Base-by-base conservation (phyloP, 805 yeast species). In the Lipomyces mesembrius region DNA sequence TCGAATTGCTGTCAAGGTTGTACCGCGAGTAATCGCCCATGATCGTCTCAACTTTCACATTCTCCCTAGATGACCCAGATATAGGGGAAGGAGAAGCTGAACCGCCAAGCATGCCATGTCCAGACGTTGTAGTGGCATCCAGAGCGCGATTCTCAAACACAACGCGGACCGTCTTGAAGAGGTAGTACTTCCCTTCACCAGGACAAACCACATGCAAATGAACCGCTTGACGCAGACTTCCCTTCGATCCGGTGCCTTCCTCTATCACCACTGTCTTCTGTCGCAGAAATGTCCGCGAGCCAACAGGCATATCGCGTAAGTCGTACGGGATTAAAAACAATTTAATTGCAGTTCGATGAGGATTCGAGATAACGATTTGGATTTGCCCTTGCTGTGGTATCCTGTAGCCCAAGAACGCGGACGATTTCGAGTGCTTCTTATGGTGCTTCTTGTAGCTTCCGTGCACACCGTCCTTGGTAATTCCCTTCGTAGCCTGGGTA, bases 241-340 rank as follows among this genome's bases (percentile, higher is more conserved):
- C 63, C 39, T 55, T 63, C 39, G 60, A 39, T 14, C 51, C 27
- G 25, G 59, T 37, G 20, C 35, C 58, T 22, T 27, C 69, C 6
- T 61, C 68, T 39, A 6, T 63, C 62, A 57, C 65, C 27, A 58
- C 17, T 34, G 73, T 68, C 70, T 74, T 74, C 53, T 77, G 79
- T 52, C 80, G 65, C n/a, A 78, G 60, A 35, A 77, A 74, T 5
- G 79, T 75, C 67, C 73, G 74, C 32, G 74, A 65, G 20, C 75
- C 74, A 6, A 64, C 62, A 6, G 75, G 74, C 76, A 77, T 72
- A 27, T 71, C 65, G 12, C 72, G 54, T 52, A 78, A 54, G 63
- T 78, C 76, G 63, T 78, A 78, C 37, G 79, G 78, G 12, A 78
- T 66, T 27, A 78, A 62, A 61, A 76, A 75, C 57, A 77, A 59